Conservation (phyloP, 192 early-diverging fungal species). For the Coemansia sp. region DNA sequence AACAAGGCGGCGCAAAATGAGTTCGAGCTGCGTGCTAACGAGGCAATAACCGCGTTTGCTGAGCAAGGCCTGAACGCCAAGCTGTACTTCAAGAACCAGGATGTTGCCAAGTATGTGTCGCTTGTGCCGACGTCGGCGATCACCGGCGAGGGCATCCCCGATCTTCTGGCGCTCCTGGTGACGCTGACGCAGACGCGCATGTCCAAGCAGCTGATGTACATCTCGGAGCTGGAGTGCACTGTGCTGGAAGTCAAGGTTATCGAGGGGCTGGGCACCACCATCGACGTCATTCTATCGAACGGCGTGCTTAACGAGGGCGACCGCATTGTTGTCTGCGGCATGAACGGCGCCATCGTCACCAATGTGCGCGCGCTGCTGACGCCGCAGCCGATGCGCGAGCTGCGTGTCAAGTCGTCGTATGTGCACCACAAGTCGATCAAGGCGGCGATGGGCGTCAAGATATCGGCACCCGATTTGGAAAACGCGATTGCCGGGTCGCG, state of each 20-base stretch:
- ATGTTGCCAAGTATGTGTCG: slow-evolving; percentile 91
- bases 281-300: slow-evolving; percentile 96
- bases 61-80: slow-evolving; percentile 94
- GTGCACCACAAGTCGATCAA: slow-evolving; percentile 95
- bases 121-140: slow-evolving; percentile 97
- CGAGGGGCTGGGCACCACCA: slow-evolving; percentile 96
- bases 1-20: slow-evolving; percentile 70
- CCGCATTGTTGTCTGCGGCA: slow-evolving; percentile 90
- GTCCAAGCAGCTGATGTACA: slow-evolving; percentile 94
- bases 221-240: slow-evolving; percentile 94
- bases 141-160: slow-evolving; percentile 98
- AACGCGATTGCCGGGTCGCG: slow-evolving; percentile 97
- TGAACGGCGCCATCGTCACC: slow-evolving; percentile 91
- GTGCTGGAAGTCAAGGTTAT: slow-evolving; percentile 99
- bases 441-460: slow-evolving; percentile 96
- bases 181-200: slow-evolving; percentile 92
- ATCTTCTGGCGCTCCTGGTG: slow-evolving; percentile 89
- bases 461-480: slow-evolving; percentile 89
- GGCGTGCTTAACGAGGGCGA: slow-evolving; percentile 94
- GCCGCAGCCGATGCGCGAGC: slow-evolving; percentile 98
- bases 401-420: slow-evolving; percentile 95
- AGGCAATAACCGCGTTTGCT: slow-evolving; percentile 83
- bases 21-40: slow-evolving; percentile 77
- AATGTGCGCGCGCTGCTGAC: slow-evolving; percentile 91
- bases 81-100: slow-evolving; percentile 95